A percentile compares a stretch with the other conserved stretches of the same genome.
Evolutionary conservation across 257 asterid genomes (phyloP).

Genomic region (Petrea volubilis): DNA sequence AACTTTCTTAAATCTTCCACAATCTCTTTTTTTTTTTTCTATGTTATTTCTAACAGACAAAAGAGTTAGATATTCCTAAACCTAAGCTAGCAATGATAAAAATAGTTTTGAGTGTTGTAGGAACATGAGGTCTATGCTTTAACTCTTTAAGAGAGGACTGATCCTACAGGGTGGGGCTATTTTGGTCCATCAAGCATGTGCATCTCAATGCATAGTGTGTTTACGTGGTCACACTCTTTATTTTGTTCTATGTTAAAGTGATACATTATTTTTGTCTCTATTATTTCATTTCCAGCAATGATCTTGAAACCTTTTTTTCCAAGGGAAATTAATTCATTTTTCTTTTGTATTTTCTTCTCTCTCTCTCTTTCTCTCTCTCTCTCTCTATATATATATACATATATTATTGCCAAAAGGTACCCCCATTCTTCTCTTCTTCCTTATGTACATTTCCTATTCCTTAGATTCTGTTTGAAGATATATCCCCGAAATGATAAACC

Average conservation of each 20-base stretch:
- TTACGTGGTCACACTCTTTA: conserved; percentile 39
- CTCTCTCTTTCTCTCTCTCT: too few species aligned
- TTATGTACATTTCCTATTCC: neutral
- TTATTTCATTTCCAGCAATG: conserved; percentile 10
- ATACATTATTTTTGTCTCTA: conserved; percentile 18
- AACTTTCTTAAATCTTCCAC: too few species aligned
- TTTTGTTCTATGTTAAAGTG: conserved; percentile 19
- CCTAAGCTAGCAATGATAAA: neutral
- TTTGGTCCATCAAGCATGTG: conserved; percentile 36
- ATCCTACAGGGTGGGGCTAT: neutral
- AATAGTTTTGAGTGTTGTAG: neutral
- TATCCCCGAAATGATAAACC: neutral
- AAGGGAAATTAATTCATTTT: neutral
- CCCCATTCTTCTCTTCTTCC: neutral
- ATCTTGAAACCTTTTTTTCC: conserved; percentile 13
- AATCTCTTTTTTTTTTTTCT: too few species aligned
- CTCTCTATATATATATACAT: too few species aligned
- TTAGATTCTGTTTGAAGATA: neutral
- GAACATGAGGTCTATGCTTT: too few species aligned
- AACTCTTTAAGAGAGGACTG: neutral
- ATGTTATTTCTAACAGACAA: too few species aligned
- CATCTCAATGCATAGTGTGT: neutral
- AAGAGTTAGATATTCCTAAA: neutral
- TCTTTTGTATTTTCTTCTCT: neutral
- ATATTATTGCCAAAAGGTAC: neutral